Evolutionary conservation across 768 basidiomycete species (phyloP), one percentile per base, ranked within the genome.

Genomic region (Mycena metata): DNA sequence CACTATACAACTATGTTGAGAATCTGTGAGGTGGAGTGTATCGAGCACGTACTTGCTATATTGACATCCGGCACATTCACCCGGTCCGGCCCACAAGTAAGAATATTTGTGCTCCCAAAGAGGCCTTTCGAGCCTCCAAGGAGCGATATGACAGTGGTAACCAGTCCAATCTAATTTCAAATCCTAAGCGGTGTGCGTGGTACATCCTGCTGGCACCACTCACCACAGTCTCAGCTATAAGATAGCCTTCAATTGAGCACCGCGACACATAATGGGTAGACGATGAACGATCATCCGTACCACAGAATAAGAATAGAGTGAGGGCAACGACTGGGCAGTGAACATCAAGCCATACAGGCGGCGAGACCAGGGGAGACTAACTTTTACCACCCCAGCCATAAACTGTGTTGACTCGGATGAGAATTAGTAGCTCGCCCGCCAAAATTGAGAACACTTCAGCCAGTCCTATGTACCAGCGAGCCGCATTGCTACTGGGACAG

Each of bases 401-500:
- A 36, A 60, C 59, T 8, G 59, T 16, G 19, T 60, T 60, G 17
- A 60, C 35, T 36, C 59, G 59, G 17, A 60, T 26, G 59, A 60
- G 58, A 21, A 60, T 49, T 10, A 60, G 30, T 10, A 60, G 58
- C 43, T 60, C 58, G 15, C 58, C 58, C 12, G 43, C n/a, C n/a
- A 60, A 30, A 35, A 60, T 60, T 11, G 58, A 46, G 26, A 60
- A 35, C 45, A 60, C 45, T 47, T 60, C 58, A 21, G 58, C 46
- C 33, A 60, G 21, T 5, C 58, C 58, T n/a, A 60, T 36, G 46
- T 60, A 60, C 58, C 58, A 60, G 30, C 58, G 42, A 26, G 58
- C 17, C 43, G 58, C 58, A 19, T 21, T 45, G 17, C 42, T 13
- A 60, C 58, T 60, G 41, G 43, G 30, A 24, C 16, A 23, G 13